Percentiles rank a stretch among this genome's conserved stretches.
Conservation (phyloP, 1,284 basidiomycete species). For the Schizophyllum amplum region DNA sequence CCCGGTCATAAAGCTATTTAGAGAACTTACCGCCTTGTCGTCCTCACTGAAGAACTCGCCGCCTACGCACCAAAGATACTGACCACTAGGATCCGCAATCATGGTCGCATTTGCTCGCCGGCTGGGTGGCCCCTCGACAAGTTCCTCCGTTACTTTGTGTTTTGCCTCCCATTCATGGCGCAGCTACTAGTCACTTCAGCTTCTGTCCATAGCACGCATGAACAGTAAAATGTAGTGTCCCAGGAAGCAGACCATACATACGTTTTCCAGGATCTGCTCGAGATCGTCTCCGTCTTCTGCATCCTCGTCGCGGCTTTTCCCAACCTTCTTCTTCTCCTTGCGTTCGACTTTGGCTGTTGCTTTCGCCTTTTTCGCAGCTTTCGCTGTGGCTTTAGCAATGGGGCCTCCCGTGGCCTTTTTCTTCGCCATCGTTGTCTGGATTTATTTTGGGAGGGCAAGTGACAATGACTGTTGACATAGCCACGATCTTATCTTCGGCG, state of each 20-base stretch:
- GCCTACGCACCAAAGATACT: slow-evolving; percentile 75
- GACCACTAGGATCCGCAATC: slow-evolving; percentile 69
- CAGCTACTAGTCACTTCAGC: slow-evolving; percentile 43
- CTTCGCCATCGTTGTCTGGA: slow-evolving; percentile 30
- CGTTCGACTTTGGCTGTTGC: slow-evolving; percentile 60
- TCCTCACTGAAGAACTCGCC: slow-evolving; percentile 85
- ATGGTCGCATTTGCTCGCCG: slow-evolving; percentile 77
- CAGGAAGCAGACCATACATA: slow-evolving; percentile 19
- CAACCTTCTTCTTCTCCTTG: slow-evolving; percentile 59
- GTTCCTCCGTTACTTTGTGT: slow-evolving; percentile 70
- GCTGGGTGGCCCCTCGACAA: slow-evolving; percentile 71
- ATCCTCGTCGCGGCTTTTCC: slow-evolving; percentile 41
- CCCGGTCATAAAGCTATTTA: neutral
- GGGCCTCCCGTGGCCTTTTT: slow-evolving; percentile 36
- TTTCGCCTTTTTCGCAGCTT: slow-evolving; percentile 69
- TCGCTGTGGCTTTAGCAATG: slow-evolving; percentile 38
- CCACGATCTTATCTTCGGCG: no score
- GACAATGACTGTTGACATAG: no score
- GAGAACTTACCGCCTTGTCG: slow-evolving; percentile 59
- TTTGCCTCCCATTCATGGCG: slow-evolving; percentile 66
- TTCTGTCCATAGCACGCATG: slow-evolving; percentile 1
- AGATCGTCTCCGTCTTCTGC: slow-evolving; percentile 68
- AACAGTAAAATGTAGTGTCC: neutral
- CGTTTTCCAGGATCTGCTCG: slow-evolving; percentile 73
- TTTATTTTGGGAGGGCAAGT: no score